phyloP scores from a whole-genome alignment of 305 asterid species.

The Nicotiana rustica region DNA sequence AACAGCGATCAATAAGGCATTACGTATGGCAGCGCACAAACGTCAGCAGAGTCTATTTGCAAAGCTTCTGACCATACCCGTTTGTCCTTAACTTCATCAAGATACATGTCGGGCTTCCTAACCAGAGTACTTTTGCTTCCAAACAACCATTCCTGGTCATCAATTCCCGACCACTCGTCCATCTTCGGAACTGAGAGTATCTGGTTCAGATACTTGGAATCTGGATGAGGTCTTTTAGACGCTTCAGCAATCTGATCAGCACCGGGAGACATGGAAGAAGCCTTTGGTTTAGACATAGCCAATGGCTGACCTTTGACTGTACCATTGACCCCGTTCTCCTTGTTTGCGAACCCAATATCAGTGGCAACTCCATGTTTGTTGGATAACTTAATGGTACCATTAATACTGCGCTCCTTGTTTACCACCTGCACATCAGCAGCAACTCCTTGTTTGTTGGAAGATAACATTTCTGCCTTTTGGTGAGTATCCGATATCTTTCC shows the following conservation, averaged over 20 bases:
- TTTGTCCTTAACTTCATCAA: conserved; percentile 23
- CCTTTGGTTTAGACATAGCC: background rate
- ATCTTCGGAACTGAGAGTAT: conserved; percentile 37
- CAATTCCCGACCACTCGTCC: conserved; percentile 33
- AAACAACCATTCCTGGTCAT: conserved; percentile 35
- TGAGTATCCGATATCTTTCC: conserved; percentile 34
- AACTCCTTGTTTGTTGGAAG: conserved; percentile 9
- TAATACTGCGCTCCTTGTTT: conserved; percentile 28
- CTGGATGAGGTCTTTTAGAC: conserved; percentile 35
- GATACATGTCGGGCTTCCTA: background rate
- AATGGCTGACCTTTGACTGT: conserved; percentile 34
- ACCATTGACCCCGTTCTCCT: conserved; percentile 27
- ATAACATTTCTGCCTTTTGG: conserved; percentile 3
- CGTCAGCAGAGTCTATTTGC: conserved; percentile 36
- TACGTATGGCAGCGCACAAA: conserved; percentile 36
- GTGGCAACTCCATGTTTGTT: conserved; percentile 28
- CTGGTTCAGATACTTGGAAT: conserved; percentile 37
- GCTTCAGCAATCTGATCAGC: conserved; percentile 32
- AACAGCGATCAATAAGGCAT: conserved; percentile 33
- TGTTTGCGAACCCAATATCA: conserved; percentile 32
- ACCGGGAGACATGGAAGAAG: conserved; percentile 9
- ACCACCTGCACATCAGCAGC: conserved; percentile 9
- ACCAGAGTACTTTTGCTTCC: conserved; percentile 31
- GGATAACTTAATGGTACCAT: conserved; percentile 20
- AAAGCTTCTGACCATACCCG: conserved; percentile 39